Conservation (phyloP, 495 filamentous ascomycete genomes). For the Penicilliopsis zonata region DNA sequence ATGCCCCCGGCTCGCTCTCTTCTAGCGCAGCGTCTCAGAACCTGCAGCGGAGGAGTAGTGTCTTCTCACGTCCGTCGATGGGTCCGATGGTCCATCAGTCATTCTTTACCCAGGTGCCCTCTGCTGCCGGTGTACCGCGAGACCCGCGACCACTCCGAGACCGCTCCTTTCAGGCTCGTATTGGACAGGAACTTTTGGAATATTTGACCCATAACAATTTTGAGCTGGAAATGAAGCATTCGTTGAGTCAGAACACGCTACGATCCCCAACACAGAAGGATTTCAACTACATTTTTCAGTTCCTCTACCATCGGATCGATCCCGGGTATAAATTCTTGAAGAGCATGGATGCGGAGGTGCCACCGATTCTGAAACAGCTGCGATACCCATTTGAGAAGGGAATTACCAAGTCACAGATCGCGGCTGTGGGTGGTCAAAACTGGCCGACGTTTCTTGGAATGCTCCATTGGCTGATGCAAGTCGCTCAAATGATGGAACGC, state of each 20-base stretch:
- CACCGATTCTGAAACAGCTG: constrained; percentile 78
- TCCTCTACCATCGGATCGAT: constrained; percentile 91
- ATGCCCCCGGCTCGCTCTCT: constrained; percentile 50
- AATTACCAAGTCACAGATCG: constrained; percentile 89
- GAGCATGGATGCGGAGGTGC: constrained; percentile 86
- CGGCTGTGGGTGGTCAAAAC: constrained; percentile 88
- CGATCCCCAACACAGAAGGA: constrained; percentile 96
- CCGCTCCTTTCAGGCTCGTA: constrained; percentile 61
- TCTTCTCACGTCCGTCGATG: constrained; percentile 60
- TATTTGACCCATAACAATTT: constrained; percentile 86
- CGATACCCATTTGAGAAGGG: constrained; percentile 89
- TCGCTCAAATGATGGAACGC: constrained; percentile 79
- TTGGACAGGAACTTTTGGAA: constrained; percentile 82
- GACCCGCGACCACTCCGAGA: constrained; percentile 89
- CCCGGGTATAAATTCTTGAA: constrained; percentile 84
- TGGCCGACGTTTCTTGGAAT: constrained; percentile 90
- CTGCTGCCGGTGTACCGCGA: constrained; percentile 62
- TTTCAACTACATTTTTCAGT: constrained; percentile 94
- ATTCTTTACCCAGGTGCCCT: constrained; percentile 80
- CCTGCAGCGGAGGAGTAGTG: constrained; percentile 68
- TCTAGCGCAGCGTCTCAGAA: constrained; percentile 28
- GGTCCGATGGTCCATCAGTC: constrained; percentile 63
- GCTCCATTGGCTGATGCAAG: constrained; percentile 98
- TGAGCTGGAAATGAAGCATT: constrained; percentile 94
- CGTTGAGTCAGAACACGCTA: constrained; percentile 72